Evolutionary conservation across 2,329 filamentous ascomycete species (phyloP).

Genomic region (Tolypocladium endophyticum): DNA sequence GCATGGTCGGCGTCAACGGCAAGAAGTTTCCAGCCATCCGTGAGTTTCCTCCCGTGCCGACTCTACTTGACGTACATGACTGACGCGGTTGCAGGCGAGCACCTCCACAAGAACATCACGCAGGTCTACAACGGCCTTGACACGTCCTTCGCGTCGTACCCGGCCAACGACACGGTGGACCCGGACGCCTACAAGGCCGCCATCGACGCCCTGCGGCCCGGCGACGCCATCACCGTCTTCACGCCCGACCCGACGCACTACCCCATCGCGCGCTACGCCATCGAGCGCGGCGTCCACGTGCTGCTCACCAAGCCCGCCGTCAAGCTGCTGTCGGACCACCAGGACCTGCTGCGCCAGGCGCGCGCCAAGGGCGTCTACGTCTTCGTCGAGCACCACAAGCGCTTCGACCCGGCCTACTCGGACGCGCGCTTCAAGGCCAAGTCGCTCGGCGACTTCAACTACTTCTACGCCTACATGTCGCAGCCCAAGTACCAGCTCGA

Average conservation of each 20-base stretch:
- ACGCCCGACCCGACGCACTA: conserved; percentile 90
- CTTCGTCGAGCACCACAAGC: conserved; percentile 94
- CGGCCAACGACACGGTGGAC: conserved; percentile 61
- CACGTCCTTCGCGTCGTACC: conserved; percentile 76
- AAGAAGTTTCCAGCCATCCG: conserved; percentile 87
- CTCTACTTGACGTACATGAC: too few species aligned
- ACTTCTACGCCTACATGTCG: conserved; percentile 96
- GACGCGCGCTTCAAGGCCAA: conserved; percentile 72
- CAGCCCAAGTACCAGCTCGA: conserved; percentile 86
- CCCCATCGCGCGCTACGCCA: conserved; percentile 84
- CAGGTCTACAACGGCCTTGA: conserved; percentile 83
- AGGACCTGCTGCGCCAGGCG: conserved; percentile 61
- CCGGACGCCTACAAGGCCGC: conserved; percentile 79
- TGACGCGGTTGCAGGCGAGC: conserved; percentile 48
- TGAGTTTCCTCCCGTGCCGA: conserved; percentile 30
- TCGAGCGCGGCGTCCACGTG: conserved; percentile 79
- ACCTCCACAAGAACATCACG: conserved; percentile 79
- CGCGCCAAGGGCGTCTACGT: conserved; percentile 73
- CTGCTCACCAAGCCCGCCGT: conserved; percentile 91
- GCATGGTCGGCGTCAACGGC: conserved; percentile 85
- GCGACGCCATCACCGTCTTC: conserved; percentile 92
- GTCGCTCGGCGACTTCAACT: conserved; percentile 87
- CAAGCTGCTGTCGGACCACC: conserved; percentile 72
- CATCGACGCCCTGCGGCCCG: conserved; percentile 71
- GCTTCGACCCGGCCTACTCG: conserved; percentile 85